Base-by-base conservation (phyloP, 805 yeast genomes). In the Komagataella pseudopastoris region DNA sequence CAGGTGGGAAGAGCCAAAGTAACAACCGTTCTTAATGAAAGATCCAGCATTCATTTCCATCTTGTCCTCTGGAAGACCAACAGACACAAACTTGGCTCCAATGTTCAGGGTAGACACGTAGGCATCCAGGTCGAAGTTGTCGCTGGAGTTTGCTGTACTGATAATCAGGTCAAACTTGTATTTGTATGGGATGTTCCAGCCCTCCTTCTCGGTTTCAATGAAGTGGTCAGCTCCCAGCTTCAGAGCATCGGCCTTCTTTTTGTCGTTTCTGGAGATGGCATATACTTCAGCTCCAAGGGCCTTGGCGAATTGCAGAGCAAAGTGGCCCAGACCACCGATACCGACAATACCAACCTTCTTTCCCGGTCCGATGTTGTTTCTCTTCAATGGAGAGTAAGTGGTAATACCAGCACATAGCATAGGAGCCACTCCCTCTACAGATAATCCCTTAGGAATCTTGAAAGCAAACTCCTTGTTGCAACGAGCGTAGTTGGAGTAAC, bases 361-460 rank as follows among this genome's bases (percentile, higher is more conserved):
- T 18, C 72, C 71, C 2, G 61, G 58, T 44, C 65, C 66, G 49
- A 54, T 50, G 48, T 64, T 56, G 52, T 70, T 69, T 64, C 81
- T 71, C 52, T 74, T 69, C 56, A 85, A 66, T 51, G 91, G 90
- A 6, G 86, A 76, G 68, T 69, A 84, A 12, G 79, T 81, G 8
- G 91, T 85, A 61, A 82, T 68, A 51, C 91, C 91, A 51, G 88
- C 91, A 70, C 91, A 85, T 69, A 83, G 67, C 66, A 85, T 68
- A 50, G 90, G 89, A 3, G 88, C 89, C 24, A 79, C 87, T 30
- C 71, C 67, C 43, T 71, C 77, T 47, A 78, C 69, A 44, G 74
- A 70, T 47, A 81, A 58, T 12, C 58, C 64, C 12, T 76, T 76
- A 47, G 91, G 89, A 53, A 84, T 75, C 49, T 78, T 78, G 68